Base-by-base conservation (phyloP, 441 rosid species). In the Corymbia citriodora region DNA sequence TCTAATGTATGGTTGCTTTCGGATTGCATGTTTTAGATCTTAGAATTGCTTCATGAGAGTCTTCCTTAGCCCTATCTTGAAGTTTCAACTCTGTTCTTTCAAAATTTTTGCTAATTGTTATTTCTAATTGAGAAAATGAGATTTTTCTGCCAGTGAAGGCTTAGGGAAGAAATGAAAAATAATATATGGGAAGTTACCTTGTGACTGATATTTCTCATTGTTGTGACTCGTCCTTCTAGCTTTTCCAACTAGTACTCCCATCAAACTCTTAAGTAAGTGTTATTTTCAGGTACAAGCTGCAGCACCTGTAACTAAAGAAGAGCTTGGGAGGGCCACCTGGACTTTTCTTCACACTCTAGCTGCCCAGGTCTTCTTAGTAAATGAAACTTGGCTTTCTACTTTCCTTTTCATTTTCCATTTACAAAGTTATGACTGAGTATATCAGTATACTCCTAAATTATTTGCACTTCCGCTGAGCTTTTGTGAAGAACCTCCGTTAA, bases 251-350 rank as follows among this genome's bases (percentile, higher is more conserved):
- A 14, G 3, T 45, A 8, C 9, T 79, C 49, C 52, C n/a, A 45
- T 31, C 86, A 33, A 54, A 45, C 11, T 87, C 59, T 63, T 50
- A 48, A 23, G 33, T n/a, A n/a, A 21, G 72, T 88, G 29, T 6
- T 55, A 92, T 88, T 85, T 85, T 91, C 92, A 95, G 99, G 94
- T 90, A 72, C 95, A 93, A 87, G 36, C 93, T 90, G 90, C 94
- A 88, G 99, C 94, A 48, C 98, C 99, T 89, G 96, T 97, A 90
- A 96, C 97, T 59, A 97, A 96, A 93, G 98, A 96, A 90, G 99
- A 97, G 70, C 99, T 98, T 59, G 99, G 99, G 65, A 97, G 96
- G 92, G 95, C 96, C 90, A 97, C 99, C 50, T 98, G 99, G 99
- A 98, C 99, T 59, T 97, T 98, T 94, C 97, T 98, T 72, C 99